Conservation (phyloP, 1,284 basidiomycete species). For the Heterobasidion parviporum region DNA sequence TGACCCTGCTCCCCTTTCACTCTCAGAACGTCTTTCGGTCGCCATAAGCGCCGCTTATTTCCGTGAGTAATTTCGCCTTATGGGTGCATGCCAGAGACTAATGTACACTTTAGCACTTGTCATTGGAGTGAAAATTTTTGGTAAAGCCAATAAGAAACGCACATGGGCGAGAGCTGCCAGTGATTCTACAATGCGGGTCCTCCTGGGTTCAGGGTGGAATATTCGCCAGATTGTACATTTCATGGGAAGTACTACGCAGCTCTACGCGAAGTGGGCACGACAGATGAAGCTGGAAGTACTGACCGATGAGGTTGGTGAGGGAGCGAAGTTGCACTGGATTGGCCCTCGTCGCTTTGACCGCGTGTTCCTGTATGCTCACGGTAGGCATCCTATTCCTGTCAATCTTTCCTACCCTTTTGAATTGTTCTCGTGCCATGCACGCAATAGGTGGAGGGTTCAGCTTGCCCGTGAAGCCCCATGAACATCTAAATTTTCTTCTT, state of each 20-base stretch:
- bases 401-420: neutral
- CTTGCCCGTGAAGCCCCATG: neutral
- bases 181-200: neutral
- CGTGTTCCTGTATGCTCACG: constrained; percentile 1
- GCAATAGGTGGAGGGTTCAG: constrained; percentile 6
- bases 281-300: neutral
- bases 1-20: no score
- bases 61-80: neutral
- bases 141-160: neutral
- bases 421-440: neutral
- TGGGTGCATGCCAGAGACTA: neutral
- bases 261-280: constrained; percentile 1
- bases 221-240: neutral
- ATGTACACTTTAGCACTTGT: no score
- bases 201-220: neutral
- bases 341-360: neutral
- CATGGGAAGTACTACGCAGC: neutral
- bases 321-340: neutral
- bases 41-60: no score
- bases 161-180: neutral
- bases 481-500: constrained; percentile 1
- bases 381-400: neutral
- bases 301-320: neutral
- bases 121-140: neutral
- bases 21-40: no score